These are phyloP conservation scores for Verticillium dahliae DNA, from an alignment of 2,329 filamentous ascomycete species.

Conservation along the genomic window DNA sequence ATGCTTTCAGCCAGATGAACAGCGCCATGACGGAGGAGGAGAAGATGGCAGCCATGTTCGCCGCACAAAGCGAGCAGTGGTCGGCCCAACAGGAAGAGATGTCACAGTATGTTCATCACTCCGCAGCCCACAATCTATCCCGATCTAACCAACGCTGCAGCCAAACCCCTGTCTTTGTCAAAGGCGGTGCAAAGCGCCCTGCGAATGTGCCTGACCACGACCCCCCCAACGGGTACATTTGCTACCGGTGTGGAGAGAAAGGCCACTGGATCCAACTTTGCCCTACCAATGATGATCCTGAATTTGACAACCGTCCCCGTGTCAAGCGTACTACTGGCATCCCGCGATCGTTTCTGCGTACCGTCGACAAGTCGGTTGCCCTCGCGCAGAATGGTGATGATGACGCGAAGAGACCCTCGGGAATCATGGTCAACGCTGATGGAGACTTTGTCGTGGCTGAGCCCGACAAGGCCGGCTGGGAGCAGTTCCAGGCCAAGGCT, in stretches of 20 bases:
- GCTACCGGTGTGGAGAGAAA: slow-evolving; percentile 93
- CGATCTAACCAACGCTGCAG: slow-evolving; percentile 28
- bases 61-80: slow-evolving; percentile 86
- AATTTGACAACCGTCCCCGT: slow-evolving; percentile 86
- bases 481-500: slow-evolving; percentile 91
- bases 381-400: slow-evolving; percentile 70
- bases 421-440: slow-evolving; percentile 96
- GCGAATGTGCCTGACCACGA: slow-evolving; percentile 84
- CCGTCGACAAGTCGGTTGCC: slow-evolving; percentile 82
- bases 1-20: slow-evolving; percentile 60
- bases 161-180: slow-evolving; percentile 54
- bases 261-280: slow-evolving; percentile 99
- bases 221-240: slow-evolving; percentile 89
- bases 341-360: slow-evolving; percentile 89
- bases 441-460: slow-evolving; percentile 96
- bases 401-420: slow-evolving; percentile 71
- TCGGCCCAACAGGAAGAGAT: slow-evolving; percentile 88
- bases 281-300: slow-evolving; percentile 96
- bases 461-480: slow-evolving; percentile 93
- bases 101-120: slow-evolving; percentile 56
- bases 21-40: slow-evolving; percentile 88
- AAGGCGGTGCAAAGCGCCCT: slow-evolving; percentile 57
- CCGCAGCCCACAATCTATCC: not conserved
- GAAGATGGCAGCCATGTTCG: slow-evolving; percentile 86
- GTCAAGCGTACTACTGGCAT: slow-evolving; percentile 97